Evolutionary conservation across 257 asterid species (phyloP).

Genomic region (Cinchona pubescens): DNA sequence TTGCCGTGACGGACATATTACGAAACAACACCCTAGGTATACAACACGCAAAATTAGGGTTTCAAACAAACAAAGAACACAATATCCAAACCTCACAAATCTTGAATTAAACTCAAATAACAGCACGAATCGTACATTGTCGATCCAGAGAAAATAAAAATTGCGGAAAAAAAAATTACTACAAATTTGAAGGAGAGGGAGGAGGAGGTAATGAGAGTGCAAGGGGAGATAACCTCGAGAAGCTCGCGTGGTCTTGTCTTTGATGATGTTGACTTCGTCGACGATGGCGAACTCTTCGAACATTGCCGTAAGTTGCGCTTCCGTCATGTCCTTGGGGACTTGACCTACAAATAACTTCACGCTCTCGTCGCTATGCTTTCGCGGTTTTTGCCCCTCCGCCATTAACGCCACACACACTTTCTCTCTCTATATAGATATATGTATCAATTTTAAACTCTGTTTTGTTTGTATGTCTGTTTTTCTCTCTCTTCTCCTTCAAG

Average conservation of each 20-base stretch:
- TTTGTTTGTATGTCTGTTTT: background rate
- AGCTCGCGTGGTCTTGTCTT: constrained; percentile 79
- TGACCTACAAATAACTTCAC: constrained; percentile 98
- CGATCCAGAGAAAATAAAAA: constrained; percentile 39
- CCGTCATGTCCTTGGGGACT: constrained; percentile 90
- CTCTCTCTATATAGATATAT: background rate
- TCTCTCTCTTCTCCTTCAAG: constrained; percentile 26
- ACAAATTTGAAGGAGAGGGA: constrained; percentile 1
- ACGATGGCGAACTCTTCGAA: constrained; percentile 68
- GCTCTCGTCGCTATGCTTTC: constrained; percentile 57
- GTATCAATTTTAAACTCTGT: background rate
- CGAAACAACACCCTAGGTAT: constrained; percentile 74
- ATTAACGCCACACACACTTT: constrained; percentile 37
- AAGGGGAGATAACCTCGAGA: constrained; percentile 70
- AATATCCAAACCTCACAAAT: constrained; percentile 17
- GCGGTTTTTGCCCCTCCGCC: constrained; percentile 58
- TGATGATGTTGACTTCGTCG: constrained; percentile 88
- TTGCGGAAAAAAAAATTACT: constrained; percentile 3
- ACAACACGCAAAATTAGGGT: constrained; percentile 41
- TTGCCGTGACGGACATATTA: constrained; percentile 83
- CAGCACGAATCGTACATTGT: constrained; percentile 38
- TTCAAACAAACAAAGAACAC: constrained; percentile 23
- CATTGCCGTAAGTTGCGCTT: constrained; percentile 63
- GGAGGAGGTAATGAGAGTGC: constrained; percentile 8
- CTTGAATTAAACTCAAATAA: constrained; percentile 9